These are phyloP conservation scores for Arabis alpina DNA, from an alignment of 345 rosid species.

Conservation along the genomic window DNA sequence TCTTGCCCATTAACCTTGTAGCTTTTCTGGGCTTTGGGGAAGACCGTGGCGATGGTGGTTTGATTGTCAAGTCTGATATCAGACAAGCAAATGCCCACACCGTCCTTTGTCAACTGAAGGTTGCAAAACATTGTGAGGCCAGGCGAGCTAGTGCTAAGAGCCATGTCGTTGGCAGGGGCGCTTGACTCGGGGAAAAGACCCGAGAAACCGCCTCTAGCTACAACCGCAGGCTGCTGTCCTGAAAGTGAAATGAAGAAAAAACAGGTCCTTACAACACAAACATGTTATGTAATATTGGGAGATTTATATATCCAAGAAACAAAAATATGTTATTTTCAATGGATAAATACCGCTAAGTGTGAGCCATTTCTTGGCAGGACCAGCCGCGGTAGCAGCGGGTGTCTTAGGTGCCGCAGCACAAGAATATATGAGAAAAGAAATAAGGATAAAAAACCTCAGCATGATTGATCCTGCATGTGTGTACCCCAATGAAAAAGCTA, in stretches of 20 bases:
- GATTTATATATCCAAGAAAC: not conserved
- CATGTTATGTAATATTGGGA: not conserved
- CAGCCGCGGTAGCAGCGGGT: not conserved
- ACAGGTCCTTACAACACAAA: conserved; percentile 9
- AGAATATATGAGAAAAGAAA: conserved; percentile 50
- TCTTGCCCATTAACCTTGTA: conserved; percentile 63
- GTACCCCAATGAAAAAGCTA: conserved; percentile 5
- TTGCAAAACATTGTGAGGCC: conserved; percentile 59
- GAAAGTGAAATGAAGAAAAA: conserved; percentile 18
- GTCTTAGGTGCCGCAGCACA: conserved; percentile 40
- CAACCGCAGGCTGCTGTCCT: conserved; percentile 66
- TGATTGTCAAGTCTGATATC: conserved; percentile 62
- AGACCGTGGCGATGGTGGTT: conserved; percentile 49
- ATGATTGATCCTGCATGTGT: conserved; percentile 36
- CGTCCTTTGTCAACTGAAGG: conserved; percentile 74
- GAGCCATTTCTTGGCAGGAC: conserved; percentile 58
- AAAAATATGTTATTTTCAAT: not conserved
- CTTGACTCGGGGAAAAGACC: conserved; percentile 80
- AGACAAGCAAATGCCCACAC: conserved; percentile 64
- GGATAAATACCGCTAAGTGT: conserved; percentile 55
- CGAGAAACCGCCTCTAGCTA: conserved; percentile 85
- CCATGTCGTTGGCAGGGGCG: conserved; percentile 51
- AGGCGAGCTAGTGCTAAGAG: conserved; percentile 37
- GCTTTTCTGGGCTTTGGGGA: conserved; percentile 47
- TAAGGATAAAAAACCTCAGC: conserved; percentile 56